A percentile compares a stretch with the other conserved stretches of the same genome.
phyloP scores from a whole-genome alignment of 2,329 filamentous ascomycete genomes.

The Aspergillus fructus region DNA sequence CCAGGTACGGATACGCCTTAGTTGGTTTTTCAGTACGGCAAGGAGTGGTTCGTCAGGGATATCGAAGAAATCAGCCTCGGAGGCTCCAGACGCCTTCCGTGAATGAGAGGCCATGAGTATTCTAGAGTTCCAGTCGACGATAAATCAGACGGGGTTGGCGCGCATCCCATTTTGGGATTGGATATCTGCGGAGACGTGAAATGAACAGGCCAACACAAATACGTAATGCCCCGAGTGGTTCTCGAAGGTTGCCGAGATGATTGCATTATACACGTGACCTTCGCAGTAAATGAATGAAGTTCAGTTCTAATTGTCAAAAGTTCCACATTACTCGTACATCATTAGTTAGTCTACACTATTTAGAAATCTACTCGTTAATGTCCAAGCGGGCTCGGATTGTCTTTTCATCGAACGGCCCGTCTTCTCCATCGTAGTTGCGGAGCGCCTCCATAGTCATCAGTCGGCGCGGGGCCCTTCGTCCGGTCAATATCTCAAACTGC shows the following conservation, averaged over 20 bases:
- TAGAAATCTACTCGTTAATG: background rate
- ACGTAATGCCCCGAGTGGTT: background rate
- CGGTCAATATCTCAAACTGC: constrained; percentile 79
- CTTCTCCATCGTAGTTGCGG: constrained; percentile 36
- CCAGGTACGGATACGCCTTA: constrained; percentile 34
- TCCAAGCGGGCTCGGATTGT: constrained; percentile 38
- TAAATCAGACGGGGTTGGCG: background rate
- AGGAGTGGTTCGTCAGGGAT: constrained; percentile 33
- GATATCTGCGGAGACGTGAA: background rate
- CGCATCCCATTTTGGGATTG: constrained; percentile 3
- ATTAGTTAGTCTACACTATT: constrained; percentile 13
- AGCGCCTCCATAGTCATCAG: constrained; percentile 68
- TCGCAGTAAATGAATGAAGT: too few relatives aligned
- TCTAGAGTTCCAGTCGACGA: background rate
- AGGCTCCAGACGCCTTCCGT: constrained; percentile 31
- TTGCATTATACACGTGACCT: too few relatives aligned
- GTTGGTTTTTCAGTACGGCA: constrained; percentile 31
- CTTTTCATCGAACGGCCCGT: constrained; percentile 37
- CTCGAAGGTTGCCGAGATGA: background rate
- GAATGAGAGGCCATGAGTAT: background rate
- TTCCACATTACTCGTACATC: constrained; percentile 2
- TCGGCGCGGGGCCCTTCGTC: constrained; percentile 66
- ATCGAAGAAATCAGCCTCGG: constrained; percentile 37
- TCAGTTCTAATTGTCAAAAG: too few relatives aligned
- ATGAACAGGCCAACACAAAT: background rate